A percentile compares a stretch with the other conserved stretches of the same genome.
These are phyloP conservation scores for Brassica napus DNA, from an alignment of 345 rosid species.

Conservation along the genomic window DNA sequence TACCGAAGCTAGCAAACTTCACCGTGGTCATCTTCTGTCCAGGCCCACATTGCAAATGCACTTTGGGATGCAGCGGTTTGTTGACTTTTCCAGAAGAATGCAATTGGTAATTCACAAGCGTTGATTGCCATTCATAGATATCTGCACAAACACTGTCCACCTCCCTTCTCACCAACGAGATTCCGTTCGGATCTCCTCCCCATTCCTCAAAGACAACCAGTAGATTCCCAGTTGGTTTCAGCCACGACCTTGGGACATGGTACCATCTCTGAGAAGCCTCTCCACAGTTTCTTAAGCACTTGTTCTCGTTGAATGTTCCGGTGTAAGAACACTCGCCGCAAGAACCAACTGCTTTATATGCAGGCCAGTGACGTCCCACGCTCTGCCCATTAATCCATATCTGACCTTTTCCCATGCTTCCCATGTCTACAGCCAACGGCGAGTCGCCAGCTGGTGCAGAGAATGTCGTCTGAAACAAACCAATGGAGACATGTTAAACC, in stretches of 20 bases:
- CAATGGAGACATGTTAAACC: conserved; percentile 13
- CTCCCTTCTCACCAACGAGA: conserved; percentile 78
- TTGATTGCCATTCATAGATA: conserved; percentile 95
- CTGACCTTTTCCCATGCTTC: conserved; percentile 98
- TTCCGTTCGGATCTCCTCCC: conserved; percentile 95
- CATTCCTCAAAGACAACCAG: conserved; percentile 96
- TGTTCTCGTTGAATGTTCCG: conserved; percentile 72
- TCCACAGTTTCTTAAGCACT: conserved; percentile 84
- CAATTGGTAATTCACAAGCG: conserved; percentile 76
- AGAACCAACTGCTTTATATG: conserved; percentile 76
- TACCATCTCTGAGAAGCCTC: conserved; percentile 98
- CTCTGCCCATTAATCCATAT: conserved; percentile 93
- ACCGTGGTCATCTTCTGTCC: conserved; percentile 80
- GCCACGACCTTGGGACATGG: conserved; percentile 93
- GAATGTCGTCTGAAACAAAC: conserved; percentile 68
- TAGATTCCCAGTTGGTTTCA: conserved; percentile 80
- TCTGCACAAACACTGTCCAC: conserved; percentile 87
- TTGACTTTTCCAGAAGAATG: conserved; percentile 79
- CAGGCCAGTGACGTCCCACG: conserved; percentile 94
- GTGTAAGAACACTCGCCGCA: conserved; percentile 69
- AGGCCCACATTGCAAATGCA: conserved; percentile 70
- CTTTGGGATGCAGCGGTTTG: conserved; percentile 88
- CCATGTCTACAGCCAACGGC: conserved; percentile 90
- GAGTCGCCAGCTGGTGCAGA: conserved; percentile 81
- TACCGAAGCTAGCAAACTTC: conserved; percentile 96